A percentile compares a stretch with the other conserved stretches of the same genome.
These are phyloP conservation scores for Nematodospora valgi DNA, from an alignment of 805 yeast species.

Conservation along the genomic window DNA sequence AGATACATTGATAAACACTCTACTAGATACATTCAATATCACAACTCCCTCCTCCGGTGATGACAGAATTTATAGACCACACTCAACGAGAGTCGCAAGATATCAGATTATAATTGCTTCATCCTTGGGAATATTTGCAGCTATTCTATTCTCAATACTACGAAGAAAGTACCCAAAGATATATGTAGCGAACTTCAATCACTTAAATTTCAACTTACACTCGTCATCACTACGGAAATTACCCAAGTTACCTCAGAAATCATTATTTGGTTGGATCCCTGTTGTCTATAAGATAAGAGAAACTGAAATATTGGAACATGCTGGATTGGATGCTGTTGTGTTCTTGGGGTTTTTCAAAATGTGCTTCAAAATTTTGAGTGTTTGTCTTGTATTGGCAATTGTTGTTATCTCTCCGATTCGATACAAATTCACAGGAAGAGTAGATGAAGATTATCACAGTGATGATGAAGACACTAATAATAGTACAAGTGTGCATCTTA, in stretches of 20 bases:
- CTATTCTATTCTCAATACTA: slow-evolving; percentile 65
- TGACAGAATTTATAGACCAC: slow-evolving; percentile 16
- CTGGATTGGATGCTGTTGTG: slow-evolving; percentile 93
- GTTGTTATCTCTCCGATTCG: slow-evolving; percentile 81
- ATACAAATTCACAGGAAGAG: slow-evolving; percentile 73
- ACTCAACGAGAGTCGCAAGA: slow-evolving; percentile 55
- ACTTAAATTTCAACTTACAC: slow-evolving; percentile 41
- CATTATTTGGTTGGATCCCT: slow-evolving; percentile 80
- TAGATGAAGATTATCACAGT: slow-evolving; percentile 20
- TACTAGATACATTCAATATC: neutral
- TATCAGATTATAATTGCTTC: slow-evolving; percentile 75
- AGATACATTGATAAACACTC: too few species aligned
- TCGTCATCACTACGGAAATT: slow-evolving; percentile 45
- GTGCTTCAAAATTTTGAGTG: slow-evolving; percentile 66
- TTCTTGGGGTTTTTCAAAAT: slow-evolving; percentile 87
- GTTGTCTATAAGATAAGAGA: slow-evolving; percentile 64
- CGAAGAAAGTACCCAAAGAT: slow-evolving; percentile 75
- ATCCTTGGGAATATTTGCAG: slow-evolving; percentile 64
- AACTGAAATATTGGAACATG: slow-evolving; percentile 75
- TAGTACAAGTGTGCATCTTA: neutral
- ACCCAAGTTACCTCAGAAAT: slow-evolving; percentile 53
- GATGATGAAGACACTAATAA: slow-evolving; percentile 4
- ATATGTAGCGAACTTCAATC: slow-evolving; percentile 73
- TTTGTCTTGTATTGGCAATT: slow-evolving; percentile 67
- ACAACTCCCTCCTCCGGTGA: slow-evolving; percentile 7